These are phyloP conservation scores for Geotrichum klebahnii DNA, from an alignment of 1,139 yeast species.

Conservation along the genomic window DNA sequence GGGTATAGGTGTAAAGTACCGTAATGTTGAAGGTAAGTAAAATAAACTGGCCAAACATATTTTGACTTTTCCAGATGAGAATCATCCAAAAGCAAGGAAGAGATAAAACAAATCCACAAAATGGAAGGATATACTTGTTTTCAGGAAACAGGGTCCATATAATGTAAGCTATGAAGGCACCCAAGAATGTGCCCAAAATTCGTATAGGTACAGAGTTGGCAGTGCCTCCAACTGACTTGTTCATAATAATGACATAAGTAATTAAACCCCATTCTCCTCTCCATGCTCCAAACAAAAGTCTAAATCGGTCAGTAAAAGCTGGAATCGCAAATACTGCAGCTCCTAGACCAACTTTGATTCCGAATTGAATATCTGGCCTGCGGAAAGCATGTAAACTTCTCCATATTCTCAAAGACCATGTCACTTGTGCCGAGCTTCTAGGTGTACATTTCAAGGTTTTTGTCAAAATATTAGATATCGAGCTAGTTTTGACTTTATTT, in stretches of 20 bases:
- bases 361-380: conserved; percentile 70
- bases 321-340: conserved; percentile 62
- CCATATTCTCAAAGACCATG: conserved; percentile 41
- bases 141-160: conserved; percentile 60
- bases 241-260: conserved; percentile 79
- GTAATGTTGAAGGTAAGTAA: conserved; percentile 74
- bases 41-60: conserved; percentile 53
- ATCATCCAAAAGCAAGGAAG: conserved; percentile 66
- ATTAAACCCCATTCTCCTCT: conserved; percentile 83
- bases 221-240: conserved; percentile 82
- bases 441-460: too few species aligned
- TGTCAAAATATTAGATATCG: conserved; percentile 1
- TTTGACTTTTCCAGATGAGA: conserved; percentile 57
- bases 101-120: conserved; percentile 58
- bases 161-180: conserved; percentile 59
- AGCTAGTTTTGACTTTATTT: neutral
- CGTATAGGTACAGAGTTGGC: conserved; percentile 75
- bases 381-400: conserved; percentile 45
- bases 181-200: conserved; percentile 68
- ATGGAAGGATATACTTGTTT: conserved; percentile 51
- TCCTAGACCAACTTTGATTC: conserved; percentile 74
- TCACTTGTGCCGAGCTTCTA: conserved; percentile 10
- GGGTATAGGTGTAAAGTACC: conserved; percentile 69
- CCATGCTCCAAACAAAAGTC: conserved; percentile 58
- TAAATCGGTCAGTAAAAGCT: conserved; percentile 60